Evolutionary conservation across 148 eudicot species (phyloP).

Genomic region (Salicornia ramosissima): DNA sequence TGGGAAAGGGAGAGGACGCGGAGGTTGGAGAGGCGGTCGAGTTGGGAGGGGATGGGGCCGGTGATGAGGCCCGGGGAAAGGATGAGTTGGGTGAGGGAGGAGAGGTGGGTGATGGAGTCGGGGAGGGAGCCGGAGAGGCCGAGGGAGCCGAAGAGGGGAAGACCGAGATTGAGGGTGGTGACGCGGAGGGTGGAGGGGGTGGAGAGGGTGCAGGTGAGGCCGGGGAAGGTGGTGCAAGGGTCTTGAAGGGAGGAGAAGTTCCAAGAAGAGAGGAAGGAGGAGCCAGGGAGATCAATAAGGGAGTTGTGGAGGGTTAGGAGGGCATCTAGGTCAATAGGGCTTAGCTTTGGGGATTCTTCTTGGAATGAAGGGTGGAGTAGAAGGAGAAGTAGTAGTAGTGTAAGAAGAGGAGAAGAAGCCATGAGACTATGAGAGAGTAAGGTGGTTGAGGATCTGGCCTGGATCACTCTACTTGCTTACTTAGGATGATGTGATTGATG

Average conservation of each 20-base stretch:
- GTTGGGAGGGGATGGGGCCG: conserved; percentile 49
- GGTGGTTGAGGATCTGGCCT: not conserved
- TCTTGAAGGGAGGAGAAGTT: conserved; percentile 43
- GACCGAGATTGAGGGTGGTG: conserved; percentile 47
- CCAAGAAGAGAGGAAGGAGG: conserved; percentile 61
- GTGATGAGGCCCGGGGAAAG: conserved; percentile 64
- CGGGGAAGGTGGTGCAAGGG: conserved; percentile 30
- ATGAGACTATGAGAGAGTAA: not conserved
- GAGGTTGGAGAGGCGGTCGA: conserved; percentile 34
- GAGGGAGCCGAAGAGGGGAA: conserved; percentile 43
- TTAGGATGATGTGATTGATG: not conserved
- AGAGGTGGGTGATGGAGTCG: conserved; percentile 33
- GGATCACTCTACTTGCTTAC: not conserved
- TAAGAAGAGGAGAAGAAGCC: conserved; percentile 4
- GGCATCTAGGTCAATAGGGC: conserved; percentile 33
- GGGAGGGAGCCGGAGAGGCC: conserved; percentile 54
- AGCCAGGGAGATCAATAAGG: conserved; percentile 34
- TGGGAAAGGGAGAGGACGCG: conserved; percentile 45
- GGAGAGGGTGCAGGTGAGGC: conserved; percentile 33
- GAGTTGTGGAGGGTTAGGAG: conserved; percentile 33
- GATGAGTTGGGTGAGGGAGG: conserved; percentile 53
- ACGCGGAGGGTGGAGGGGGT: conserved; percentile 27
- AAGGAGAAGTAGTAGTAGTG: not conserved
- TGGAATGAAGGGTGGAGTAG: not conserved
- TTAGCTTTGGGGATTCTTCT: conserved; percentile 12